phyloP scores from a whole-genome alignment of 768 basidiomycete species.

The Lentinus tigrinus region DNA sequence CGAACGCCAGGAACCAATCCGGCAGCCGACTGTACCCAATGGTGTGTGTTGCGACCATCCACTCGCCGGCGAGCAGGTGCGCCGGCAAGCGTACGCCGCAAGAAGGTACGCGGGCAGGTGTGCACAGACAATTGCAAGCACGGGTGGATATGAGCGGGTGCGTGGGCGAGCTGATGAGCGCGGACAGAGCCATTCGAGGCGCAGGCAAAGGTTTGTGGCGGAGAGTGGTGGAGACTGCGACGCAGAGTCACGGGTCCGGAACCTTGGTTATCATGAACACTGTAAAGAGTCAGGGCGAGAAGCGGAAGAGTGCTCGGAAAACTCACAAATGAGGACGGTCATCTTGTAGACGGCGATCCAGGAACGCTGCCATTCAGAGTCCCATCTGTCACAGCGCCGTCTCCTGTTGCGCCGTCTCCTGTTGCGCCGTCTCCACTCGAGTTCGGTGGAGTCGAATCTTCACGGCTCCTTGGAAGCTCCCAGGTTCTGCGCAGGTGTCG shows the following conservation, averaged over 20 bases:
- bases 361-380: conserved; percentile 46
- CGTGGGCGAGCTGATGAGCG: too few relatives aligned
- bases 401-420: too few relatives aligned
- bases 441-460: too few relatives aligned
- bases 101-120: too few relatives aligned
- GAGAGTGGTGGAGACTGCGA: conserved; percentile 86
- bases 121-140: too few relatives aligned
- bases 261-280: conserved; percentile 74
- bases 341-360: conserved; percentile 86
- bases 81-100: too few relatives aligned
- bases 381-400: too few relatives aligned
- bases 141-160: too few relatives aligned
- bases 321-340: conserved; percentile 75
- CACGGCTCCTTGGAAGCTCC: too few relatives aligned
- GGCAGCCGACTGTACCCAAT: conserved; percentile 56
- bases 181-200: conserved; percentile 32
- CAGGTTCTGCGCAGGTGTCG: too few relatives aligned
- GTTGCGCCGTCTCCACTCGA: too few relatives aligned
- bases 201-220: conserved; percentile 68
- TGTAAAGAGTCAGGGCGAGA: conserved; percentile 29
- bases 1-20: conserved; percentile 57
- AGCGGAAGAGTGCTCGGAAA: conserved; percentile 3
- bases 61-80: too few relatives aligned
- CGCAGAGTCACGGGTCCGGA: conserved; percentile 72
- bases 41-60: conserved; percentile 62